Evolutionary conservation across 306 rosid species (phyloP).

Genomic region (Ormosia emarginata): DNA sequence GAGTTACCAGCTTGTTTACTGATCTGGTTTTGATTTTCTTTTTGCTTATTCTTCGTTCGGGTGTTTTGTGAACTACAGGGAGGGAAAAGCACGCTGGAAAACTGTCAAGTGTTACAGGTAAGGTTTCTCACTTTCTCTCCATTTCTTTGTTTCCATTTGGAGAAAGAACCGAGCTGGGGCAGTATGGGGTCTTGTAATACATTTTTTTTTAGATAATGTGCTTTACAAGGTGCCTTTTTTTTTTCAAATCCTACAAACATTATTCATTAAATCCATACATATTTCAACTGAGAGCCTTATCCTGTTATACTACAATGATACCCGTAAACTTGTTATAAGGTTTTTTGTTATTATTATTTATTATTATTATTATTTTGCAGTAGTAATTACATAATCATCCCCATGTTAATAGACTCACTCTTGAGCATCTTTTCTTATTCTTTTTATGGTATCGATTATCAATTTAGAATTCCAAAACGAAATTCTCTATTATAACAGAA

Average conservation of each 20-base stretch:
- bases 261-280: background rate
- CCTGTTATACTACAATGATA: background rate
- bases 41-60: slow-evolving; percentile 28
- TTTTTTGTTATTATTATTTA: background rate
- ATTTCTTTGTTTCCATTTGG: slow-evolving; percentile 2
- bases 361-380: no score
- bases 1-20: background rate
- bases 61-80: slow-evolving; percentile 58
- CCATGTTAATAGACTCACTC: background rate
- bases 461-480: background rate
- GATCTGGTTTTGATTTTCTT: background rate
- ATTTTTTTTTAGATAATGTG: background rate
- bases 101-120: slow-evolving; percentile 96
- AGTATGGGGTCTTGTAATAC: background rate
- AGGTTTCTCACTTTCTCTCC: background rate
- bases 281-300: background rate
- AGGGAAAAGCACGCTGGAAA: slow-evolving; percentile 84
- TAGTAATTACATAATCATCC: background rate
- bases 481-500: background rate
- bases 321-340: background rate
- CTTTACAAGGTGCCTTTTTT: background rate
- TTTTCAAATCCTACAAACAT: background rate
- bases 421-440: background rate
- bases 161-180: background rate
- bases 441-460: background rate